Base-by-base conservation (phyloP, 225 moss, liverwort and hornwort species). In the Rhytidiadelphus loreus region DNA sequence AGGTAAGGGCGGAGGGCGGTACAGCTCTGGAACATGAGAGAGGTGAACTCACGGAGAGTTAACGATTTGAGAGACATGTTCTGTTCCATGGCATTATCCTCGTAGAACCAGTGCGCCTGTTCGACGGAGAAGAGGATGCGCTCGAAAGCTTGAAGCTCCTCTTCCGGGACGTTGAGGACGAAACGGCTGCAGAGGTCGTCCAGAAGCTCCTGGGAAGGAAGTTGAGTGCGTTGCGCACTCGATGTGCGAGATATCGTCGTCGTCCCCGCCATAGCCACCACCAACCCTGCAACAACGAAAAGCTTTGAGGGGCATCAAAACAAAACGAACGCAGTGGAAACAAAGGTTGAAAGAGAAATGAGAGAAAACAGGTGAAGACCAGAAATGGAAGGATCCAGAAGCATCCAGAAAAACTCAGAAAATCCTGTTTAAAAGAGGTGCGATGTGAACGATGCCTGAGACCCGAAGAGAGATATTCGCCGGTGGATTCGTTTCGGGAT, bases 71-170 rank as follows among this genome's bases (percentile, higher is more conserved):
- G 86, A 50, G 96, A 82, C 53, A 87, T 84, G 85, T 96, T 96
- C 89, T 99, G 99, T 84, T 99, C 99, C 98, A 99, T 97, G 20
- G 98, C 94, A 59, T 99, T 97, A 77, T 99, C 99, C 78, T 99
- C 97, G 44, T 99, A 97, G 48, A 99, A 99, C 99, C 99, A 99
- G 95, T 97, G 99, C 56, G 99, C 99, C 86, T 99, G 97, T 93
- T 99, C 99, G 70, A 99, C 96, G 9, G 95, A 95, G 83, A 99
- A 99, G 46, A 99, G 83, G 77, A 99, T 96, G 85, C 99, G 95
- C 88, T 99, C 99, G 61, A 99, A 99, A 4, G 99, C 96, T 61
- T 95, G 97, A 3, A 96, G 90, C 91, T 99, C 97, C 91, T 99
- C 99, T 57, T 96, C 97, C 1, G 98, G 98, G 13, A 92, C 97